phyloP scores from a whole-genome alignment of 164 flowering plant genomes.

The Vitis riparia region DNA sequence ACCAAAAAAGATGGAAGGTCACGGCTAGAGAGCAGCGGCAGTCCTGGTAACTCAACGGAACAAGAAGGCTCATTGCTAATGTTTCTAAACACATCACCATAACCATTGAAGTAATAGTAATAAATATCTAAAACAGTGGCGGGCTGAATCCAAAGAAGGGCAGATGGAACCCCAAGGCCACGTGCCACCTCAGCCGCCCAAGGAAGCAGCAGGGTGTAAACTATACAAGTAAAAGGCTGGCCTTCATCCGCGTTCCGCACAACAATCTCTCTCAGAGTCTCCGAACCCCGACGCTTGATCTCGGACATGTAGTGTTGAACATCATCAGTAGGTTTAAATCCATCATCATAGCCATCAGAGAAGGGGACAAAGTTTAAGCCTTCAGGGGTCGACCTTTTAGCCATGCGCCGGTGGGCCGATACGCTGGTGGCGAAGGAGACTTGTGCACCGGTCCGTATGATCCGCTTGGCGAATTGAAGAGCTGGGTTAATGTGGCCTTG shows the following conservation, averaged over 20 bases:
- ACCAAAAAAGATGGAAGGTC: constrained; percentile 41
- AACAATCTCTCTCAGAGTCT: constrained; percentile 25
- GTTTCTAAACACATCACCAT: constrained; percentile 5
- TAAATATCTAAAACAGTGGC: constrained; percentile 34
- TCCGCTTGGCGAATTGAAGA: constrained; percentile 49
- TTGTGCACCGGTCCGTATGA: constrained; percentile 26
- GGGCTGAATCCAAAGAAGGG: constrained; percentile 44
- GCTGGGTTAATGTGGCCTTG: constrained; percentile 59
- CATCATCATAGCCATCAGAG: constrained; percentile 59
- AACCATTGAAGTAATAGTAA: constrained; percentile 38
- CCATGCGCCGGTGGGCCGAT: constrained; percentile 29
- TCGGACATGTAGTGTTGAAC: constrained; percentile 14
- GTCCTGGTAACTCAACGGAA: constrained; percentile 26
- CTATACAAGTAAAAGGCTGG: constrained; percentile 31
- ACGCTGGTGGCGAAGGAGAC: constrained; percentile 48
- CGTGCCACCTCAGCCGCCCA: constrained; percentile 52
- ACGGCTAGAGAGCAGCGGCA: constrained; percentile 22
- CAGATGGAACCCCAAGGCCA: constrained; percentile 27
- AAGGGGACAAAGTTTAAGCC: constrained; percentile 35
- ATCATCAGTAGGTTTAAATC: constrained; percentile 11
- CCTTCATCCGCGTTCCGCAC: constrained; percentile 12
- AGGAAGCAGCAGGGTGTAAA: constrained; percentile 39
- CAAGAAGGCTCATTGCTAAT: constrained; percentile 11
- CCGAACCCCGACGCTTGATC: constrained; percentile 26
- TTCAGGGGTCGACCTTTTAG: constrained; percentile 3